Evolutionary conservation across 495 filamentous ascomycete species (phyloP).

Genomic region (Thozetella sp.): DNA sequence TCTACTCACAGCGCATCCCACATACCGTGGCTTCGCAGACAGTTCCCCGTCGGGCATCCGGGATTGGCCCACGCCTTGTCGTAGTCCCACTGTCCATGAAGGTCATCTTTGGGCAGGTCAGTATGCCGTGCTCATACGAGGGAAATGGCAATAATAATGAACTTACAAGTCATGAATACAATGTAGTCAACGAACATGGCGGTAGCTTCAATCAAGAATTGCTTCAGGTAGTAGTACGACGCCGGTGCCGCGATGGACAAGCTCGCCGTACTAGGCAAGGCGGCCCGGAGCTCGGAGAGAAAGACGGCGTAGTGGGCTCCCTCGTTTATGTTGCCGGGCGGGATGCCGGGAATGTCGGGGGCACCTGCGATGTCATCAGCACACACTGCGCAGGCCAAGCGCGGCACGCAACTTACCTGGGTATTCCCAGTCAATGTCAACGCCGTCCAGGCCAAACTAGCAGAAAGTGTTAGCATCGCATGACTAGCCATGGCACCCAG

Average conservation of each 20-base stretch:
- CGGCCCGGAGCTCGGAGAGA: slow-evolving; percentile 12
- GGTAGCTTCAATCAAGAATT: slow-evolving; percentile 26
- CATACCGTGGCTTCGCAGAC: slow-evolving; percentile 37
- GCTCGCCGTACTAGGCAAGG: slow-evolving; percentile 15
- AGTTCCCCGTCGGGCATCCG: slow-evolving; percentile 36
- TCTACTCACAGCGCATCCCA: too few relatives aligned
- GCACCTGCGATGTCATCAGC: slow-evolving; percentile 10
- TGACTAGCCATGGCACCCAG: too few relatives aligned
- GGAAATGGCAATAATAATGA: slow-evolving; percentile 12
- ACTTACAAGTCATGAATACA: slow-evolving; percentile 31
- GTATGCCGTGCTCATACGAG: neutral
- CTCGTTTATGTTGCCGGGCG: slow-evolving; percentile 14
- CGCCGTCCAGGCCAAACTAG: slow-evolving; percentile 30
- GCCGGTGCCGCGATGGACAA: slow-evolving; percentile 29
- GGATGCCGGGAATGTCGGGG: slow-evolving; percentile 25
- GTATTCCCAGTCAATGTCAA: slow-evolving; percentile 16
- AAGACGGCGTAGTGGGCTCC: slow-evolving; percentile 20
- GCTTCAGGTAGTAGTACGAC: slow-evolving; percentile 27
- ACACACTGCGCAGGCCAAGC: neutral
- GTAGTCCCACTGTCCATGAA: slow-evolving; percentile 15
- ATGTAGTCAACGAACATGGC: slow-evolving; percentile 26
- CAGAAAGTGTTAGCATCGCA: slow-evolving; percentile 32
- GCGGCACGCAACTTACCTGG: neutral
- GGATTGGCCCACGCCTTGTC: slow-evolving; percentile 9
- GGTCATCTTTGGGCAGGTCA: too few relatives aligned